These are phyloP conservation scores for Ascodesmis nigricans DNA, from an alignment of 495 filamentous ascomycete species.

Conservation along the genomic window DNA sequence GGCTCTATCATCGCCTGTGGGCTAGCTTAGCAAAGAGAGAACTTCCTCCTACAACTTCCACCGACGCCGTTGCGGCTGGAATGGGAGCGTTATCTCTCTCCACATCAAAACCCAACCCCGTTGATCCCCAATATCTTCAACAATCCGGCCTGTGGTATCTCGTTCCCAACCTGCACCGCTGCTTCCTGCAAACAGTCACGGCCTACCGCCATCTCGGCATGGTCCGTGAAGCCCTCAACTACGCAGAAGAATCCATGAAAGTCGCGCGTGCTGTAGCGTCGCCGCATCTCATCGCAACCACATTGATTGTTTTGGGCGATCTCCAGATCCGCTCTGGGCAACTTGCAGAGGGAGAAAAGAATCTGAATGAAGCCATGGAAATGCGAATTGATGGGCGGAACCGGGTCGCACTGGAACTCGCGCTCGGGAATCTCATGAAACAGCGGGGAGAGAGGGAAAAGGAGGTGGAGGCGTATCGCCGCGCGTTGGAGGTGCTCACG, in stretches of 20 bases:
- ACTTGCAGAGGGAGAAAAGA: conserved; percentile 36
- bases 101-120: conserved; percentile 9
- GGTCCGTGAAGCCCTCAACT: conserved; percentile 76
- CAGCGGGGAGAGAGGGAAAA: conserved; percentile 15
- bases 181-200: conserved; percentile 45
- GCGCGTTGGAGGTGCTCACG: conserved; percentile 13
- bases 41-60: conserved; percentile 6
- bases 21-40: conserved; percentile 22
- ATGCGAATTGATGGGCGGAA: conserved; percentile 28
- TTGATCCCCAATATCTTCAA: conserved; percentile 21
- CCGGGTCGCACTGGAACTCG: conserved; percentile 25
- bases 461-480: conserved; percentile 22
- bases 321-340: conserved; percentile 43
- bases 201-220: conserved; percentile 66
- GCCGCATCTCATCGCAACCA: conserved; percentile 32
- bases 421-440: conserved; percentile 22
- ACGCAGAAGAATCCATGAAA: conserved; percentile 61
- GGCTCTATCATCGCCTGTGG: conserved; percentile 21
- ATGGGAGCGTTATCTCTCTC: conserved; percentile 14
- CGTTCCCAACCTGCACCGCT: conserved; percentile 45
- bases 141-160: conserved; percentile 66
- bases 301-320: conserved; percentile 36
- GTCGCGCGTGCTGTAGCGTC: conserved; percentile 48
- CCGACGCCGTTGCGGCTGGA: conserved; percentile 3
- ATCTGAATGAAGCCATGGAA: conserved; percentile 31